Evolutionary conservation across 1,284 basidiomycete genomes (phyloP), one percentile per base, ranked within the genome.

Genomic region (Singerocomus inundabilis): DNA sequence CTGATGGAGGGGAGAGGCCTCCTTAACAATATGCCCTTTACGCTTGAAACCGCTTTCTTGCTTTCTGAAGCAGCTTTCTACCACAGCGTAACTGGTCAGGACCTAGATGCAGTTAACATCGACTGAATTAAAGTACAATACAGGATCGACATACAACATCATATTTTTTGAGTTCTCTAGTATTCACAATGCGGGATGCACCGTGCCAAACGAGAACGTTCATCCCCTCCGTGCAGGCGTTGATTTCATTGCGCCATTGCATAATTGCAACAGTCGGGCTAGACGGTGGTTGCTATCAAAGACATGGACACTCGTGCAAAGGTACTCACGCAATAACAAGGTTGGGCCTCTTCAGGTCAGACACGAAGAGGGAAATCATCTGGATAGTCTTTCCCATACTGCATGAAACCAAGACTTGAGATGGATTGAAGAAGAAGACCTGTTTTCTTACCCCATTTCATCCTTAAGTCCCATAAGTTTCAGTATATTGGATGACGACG

Each of bases 341-440:
- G 51, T 93, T 95, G 1, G 93, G 93, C 66, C 83, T 88, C 55
- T 79, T 72, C 41, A 80, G 71, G 64, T 93, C 88, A 0, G 88
- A 86, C 3, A 96, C 82, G 32, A 99, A 78, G 30, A 99, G 77
- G 3, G 93, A 82, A 44, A 99, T 95, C 60, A 96, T 95, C 67
- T 99, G 97, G 54, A 99, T 98, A 0, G 96, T 99, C 72, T 98
- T 98, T 29, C 96, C 96, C 96, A 98, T 98, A 33, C 93, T 93
- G 39, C 30, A 52, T 54, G 44, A 49, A 57, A 32, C 11, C 42
- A 40, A 45, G 26, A 21, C 45, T 48, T 55, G n/a, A 49, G 51
- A 33, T n/a, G 34, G 31, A 12, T 34, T n/a, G 29, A 47, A 9
- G 32, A 47, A 29, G 11, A 44, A 41, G 16, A 35, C n/a, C 35